These are phyloP conservation scores for Fusarium sp. DNA, from an alignment of 2,329 filamentous ascomycete species.

Conservation along the genomic window DNA sequence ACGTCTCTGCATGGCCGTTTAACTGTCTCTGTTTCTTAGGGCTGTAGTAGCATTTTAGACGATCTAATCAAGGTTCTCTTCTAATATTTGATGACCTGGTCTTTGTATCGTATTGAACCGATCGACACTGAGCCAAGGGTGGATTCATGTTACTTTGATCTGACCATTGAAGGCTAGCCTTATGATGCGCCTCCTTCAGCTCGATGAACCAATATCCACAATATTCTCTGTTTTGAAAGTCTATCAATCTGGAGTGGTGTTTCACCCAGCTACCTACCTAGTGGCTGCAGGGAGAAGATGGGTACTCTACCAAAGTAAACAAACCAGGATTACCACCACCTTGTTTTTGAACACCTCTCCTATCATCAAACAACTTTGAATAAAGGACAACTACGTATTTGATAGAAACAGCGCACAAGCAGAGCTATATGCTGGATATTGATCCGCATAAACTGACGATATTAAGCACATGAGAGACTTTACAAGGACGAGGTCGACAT, in stretches of 20 bases:
- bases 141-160: constrained; percentile 20
- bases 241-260: constrained; percentile 24
- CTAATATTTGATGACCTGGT: background rate
- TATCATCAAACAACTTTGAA: background rate
- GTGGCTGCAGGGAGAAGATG: constrained; percentile 15
- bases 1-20: background rate
- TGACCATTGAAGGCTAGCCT: constrained; percentile 14
- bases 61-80: too few relatives aligned
- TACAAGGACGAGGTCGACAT: constrained; percentile 39
- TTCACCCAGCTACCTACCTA: background rate
- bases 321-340: background rate
- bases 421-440: constrained; percentile 17
- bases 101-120: background rate
- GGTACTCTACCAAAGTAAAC: background rate
- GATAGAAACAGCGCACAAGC: constrained; percentile 22
- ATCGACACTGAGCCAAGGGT: constrained; percentile 14
- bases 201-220: constrained; percentile 14
- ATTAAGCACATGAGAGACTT: constrained; percentile 35
- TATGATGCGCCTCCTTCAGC: constrained; percentile 7
- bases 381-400: background rate
- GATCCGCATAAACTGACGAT: constrained; percentile 21
- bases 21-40: background rate
- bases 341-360: background rate
- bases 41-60: too few relatives aligned
- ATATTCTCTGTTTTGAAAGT: constrained; percentile 27